Evolutionary conservation across 306 rosid species (phyloP).

Genomic region (Senna tora): DNA sequence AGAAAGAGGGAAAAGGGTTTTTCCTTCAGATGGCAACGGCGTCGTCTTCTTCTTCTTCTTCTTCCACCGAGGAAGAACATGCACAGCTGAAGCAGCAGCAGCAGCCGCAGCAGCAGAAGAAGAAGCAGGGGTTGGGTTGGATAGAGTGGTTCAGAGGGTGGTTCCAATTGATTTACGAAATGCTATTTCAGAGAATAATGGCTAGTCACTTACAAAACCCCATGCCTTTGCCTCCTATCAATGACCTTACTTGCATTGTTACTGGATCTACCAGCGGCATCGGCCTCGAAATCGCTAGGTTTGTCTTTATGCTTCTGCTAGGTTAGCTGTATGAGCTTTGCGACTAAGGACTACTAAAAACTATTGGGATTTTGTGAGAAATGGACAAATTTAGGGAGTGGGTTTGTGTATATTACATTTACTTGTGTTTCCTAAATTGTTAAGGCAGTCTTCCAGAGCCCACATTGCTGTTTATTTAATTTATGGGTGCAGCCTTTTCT

Average conservation of each 20-base stretch:
- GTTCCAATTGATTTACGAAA: conserved; percentile 61
- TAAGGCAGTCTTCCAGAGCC: conserved; percentile 20
- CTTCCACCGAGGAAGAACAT: conserved; percentile 47
- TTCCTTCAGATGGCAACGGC: conserved; percentile 48
- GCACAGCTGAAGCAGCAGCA: conserved; percentile 52
- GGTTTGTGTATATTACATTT: conserved; percentile 2
- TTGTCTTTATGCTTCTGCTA: neutral
- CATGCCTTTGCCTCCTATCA: conserved; percentile 79
- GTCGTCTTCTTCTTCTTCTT: too few species aligned
- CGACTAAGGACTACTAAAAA: neutral
- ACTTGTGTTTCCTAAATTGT: conserved; percentile 4
- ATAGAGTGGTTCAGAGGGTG: conserved; percentile 88
- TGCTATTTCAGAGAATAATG: conserved; percentile 85
- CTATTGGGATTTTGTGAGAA: neutral
- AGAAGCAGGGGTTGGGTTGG: conserved; percentile 79
- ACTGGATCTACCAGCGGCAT: conserved; percentile 98
- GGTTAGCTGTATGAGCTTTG: neutral
- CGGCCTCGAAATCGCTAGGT: conserved; percentile 96
- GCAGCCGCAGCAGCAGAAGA: conserved; percentile 48
- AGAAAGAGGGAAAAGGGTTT: conserved; percentile 22
- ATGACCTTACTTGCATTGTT: conserved; percentile 82
- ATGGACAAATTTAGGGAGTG: conserved; percentile 10
- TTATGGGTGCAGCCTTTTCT: conserved; percentile 18
- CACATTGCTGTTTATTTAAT: conserved; percentile 9
- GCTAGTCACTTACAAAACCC: conserved; percentile 91